phyloP scores from a whole-genome alignment of 2,329 filamentous ascomycete species.

The Nemania serpens region DNA sequence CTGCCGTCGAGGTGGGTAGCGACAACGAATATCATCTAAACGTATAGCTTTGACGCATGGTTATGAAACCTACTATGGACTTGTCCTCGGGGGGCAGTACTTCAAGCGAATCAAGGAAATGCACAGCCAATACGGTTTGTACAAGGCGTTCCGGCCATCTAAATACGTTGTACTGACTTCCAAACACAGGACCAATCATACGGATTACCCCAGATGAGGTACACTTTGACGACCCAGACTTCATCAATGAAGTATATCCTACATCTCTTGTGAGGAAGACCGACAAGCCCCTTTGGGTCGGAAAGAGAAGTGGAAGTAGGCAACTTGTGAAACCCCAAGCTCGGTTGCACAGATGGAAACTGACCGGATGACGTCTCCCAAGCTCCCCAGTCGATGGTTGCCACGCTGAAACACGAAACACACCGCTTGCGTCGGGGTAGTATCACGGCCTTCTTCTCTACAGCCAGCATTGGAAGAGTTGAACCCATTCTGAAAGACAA shows the following conservation, averaged over 20 bases:
- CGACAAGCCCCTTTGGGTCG: constrained; percentile 14
- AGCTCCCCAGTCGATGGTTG: constrained; percentile 19
- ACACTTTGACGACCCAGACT: constrained; percentile 18
- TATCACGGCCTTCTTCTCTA: constrained; percentile 18
- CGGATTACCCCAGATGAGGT: constrained; percentile 20
- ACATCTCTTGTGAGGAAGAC: constrained; percentile 8
- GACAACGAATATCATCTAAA: background rate
- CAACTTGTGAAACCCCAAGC: background rate
- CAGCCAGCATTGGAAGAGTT: constrained; percentile 3
- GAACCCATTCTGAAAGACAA: constrained; percentile 17
- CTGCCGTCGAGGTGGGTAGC: background rate
- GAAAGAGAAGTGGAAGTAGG: constrained; percentile 20
- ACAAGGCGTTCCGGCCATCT: background rate
- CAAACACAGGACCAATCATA: constrained; percentile 13
- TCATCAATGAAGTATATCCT: constrained; percentile 15
- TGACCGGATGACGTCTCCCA: background rate
- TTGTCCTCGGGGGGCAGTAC: constrained; percentile 41
- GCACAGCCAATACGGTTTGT: constrained; percentile 42
- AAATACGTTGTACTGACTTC: too few species aligned
- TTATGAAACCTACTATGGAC: constrained; percentile 45
- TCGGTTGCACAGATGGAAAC: background rate
- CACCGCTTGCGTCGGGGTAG: constrained; percentile 15
- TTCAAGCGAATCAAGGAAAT: constrained; percentile 40
- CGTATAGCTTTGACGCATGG: constrained; percentile 34
- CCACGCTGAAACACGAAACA: constrained; percentile 8